Conservation (phyloP, 2,329 filamentous ascomycete genomes). For the Ascochyta koolunga region DNA sequence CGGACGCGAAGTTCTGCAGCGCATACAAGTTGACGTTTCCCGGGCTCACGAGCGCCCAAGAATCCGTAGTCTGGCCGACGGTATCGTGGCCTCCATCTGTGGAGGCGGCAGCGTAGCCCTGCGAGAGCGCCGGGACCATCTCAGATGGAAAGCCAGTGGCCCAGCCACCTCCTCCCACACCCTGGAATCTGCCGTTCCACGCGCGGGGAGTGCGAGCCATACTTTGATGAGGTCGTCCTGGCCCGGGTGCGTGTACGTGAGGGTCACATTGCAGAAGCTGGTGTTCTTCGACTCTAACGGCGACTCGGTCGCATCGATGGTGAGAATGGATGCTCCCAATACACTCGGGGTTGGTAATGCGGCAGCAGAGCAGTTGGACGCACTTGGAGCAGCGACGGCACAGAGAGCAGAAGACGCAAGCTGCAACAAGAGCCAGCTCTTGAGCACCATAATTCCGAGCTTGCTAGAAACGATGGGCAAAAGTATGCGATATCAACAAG, state of each 20-base stretch:
- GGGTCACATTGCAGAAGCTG: slow-evolving; percentile 28
- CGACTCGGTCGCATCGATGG: not conserved
- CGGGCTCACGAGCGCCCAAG: slow-evolving; percentile 19
- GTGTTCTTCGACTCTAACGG: not conserved
- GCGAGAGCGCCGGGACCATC: slow-evolving; percentile 20
- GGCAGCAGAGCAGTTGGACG: not conserved
- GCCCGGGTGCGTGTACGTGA: slow-evolving; percentile 26
- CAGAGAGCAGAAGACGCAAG: not conserved
- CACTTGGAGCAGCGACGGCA: not conserved
- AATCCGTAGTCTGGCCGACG: not conserved
- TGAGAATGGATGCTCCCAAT: slow-evolving; percentile 1
- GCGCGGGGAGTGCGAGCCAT: slow-evolving; percentile 20
- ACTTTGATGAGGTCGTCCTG: slow-evolving; percentile 24
- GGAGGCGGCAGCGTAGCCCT: slow-evolving; percentile 30
- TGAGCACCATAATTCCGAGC: not conserved
- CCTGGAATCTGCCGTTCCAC: slow-evolving; percentile 36
- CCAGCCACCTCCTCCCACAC: slow-evolving; percentile 33
- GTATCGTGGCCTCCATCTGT: slow-evolving; percentile 30
- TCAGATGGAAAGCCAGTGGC: slow-evolving; percentile 24
- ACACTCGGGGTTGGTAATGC: slow-evolving; percentile 6
- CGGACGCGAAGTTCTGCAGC: slow-evolving; percentile 42
- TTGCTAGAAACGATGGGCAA: not conserved
- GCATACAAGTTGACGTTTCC: slow-evolving; percentile 28
- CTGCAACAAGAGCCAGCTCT: not conserved
- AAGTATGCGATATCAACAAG: not conserved